These are phyloP conservation scores for Brassica nigra DNA, from an alignment of 345 rosid genomes.

Conservation along the genomic window DNA sequence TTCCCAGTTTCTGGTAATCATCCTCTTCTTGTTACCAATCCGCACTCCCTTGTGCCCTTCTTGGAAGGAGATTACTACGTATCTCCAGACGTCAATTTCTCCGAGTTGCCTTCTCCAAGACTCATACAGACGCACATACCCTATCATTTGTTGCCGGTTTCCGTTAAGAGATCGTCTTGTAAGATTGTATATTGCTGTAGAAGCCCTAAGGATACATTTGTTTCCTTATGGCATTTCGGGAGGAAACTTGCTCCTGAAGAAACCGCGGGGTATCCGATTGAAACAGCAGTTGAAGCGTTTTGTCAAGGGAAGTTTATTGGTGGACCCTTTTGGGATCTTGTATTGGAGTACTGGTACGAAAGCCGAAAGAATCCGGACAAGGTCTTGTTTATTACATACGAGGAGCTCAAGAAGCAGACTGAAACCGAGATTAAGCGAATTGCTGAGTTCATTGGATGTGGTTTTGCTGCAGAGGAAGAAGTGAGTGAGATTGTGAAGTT, in stretches of 20 bases:
- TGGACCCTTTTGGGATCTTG: no score
- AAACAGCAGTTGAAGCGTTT: no score
- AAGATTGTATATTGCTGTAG: conserved; percentile 61
- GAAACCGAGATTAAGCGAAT: no score
- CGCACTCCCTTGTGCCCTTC: conserved; percentile 57
- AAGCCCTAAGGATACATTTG: conserved; percentile 59
- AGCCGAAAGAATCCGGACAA: no score
- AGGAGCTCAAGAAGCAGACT: no score
- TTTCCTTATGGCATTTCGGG: conserved; percentile 59
- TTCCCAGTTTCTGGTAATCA: conserved; percentile 41
- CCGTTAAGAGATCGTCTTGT: conserved; percentile 42
- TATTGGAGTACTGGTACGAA: no score
- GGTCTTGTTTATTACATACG: no score
- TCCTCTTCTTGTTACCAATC: conserved; percentile 53
- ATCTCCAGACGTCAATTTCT: conserved; percentile 17
- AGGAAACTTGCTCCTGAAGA: conserved; percentile 35
- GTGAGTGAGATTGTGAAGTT: no score
- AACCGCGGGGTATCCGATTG: no score
- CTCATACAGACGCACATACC: conserved; percentile 51
- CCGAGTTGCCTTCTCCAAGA: conserved; percentile 45
- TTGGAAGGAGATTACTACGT: conserved; percentile 41
- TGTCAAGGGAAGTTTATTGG: no score
- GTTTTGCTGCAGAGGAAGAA: no score
- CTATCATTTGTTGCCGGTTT: conserved; percentile 39
- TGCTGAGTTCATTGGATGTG: no score